phyloP scores from a whole-genome alignment of 192 early-diverging fungal species.

The Physocladia obscura region DNA sequence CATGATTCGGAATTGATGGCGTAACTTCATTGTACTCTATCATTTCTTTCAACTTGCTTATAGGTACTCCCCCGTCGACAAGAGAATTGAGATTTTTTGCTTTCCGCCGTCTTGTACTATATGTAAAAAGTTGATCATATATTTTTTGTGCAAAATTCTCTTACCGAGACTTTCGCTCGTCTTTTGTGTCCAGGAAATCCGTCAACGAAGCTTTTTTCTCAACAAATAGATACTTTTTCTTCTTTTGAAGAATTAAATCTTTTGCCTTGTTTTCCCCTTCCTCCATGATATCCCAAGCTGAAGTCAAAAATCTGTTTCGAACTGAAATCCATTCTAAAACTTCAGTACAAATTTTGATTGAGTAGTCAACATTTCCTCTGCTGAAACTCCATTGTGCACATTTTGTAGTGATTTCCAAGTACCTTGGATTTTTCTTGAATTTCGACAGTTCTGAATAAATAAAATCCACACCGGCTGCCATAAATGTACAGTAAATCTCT shows the following conservation, averaged over 20 bases:
- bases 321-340: conserved; percentile 44
- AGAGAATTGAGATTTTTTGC: conserved; percentile 19
- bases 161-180: conserved; percentile 10
- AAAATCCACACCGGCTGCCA: conserved; percentile 32
- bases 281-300: conserved; percentile 24
- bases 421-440: conserved; percentile 52
- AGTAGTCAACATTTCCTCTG: conserved; percentile 26
- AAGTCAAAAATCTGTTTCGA: conserved; percentile 33
- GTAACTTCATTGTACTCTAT: background rate
- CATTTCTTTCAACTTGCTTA: background rate
- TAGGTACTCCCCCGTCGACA: conserved; percentile 23
- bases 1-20: background rate
- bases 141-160: background rate
- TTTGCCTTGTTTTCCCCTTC: conserved; percentile 27
- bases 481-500: conserved; percentile 38
- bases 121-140: background rate
- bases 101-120: background rate
- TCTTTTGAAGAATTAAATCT: conserved; percentile 13
- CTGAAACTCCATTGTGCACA: conserved; percentile 36
- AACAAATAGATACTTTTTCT: conserved; percentile 7
- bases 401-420: conserved; percentile 40
- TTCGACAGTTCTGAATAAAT: conserved; percentile 36
- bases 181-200: background rate
- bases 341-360: conserved; percentile 33
- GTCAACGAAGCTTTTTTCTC: conserved; percentile 21